These are phyloP conservation scores for Podaxis sp. DNA, from an alignment of 768 basidiomycete species.

Conservation along the genomic window DNA sequence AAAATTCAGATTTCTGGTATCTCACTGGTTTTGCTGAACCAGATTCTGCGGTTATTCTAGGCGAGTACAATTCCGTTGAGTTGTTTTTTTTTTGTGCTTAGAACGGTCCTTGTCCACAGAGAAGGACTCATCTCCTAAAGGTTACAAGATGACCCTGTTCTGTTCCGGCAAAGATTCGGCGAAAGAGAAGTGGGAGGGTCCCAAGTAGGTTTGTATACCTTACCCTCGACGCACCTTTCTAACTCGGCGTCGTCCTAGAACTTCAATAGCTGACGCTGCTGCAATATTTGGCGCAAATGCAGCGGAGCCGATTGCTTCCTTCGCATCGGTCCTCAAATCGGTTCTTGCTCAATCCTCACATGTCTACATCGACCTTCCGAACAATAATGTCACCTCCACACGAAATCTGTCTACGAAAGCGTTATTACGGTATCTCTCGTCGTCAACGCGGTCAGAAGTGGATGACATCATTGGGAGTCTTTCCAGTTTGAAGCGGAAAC, in stretches of 20 bases:
- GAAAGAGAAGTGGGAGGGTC: constrained; percentile 93
- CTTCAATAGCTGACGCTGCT: constrained; percentile 64
- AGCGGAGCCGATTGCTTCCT: constrained; percentile 54
- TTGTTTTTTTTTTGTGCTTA: constrained; percentile 1
- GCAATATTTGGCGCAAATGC: constrained; percentile 78
- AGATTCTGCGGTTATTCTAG: constrained; percentile 83
- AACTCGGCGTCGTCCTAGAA: constrained; percentile 35
- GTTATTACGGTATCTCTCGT: constrained; percentile 52
- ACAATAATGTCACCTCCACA: constrained; percentile 44
- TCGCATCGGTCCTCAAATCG: constrained; percentile 59
- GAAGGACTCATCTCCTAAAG: constrained; percentile 66
- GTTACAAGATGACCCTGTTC: constrained; percentile 88
- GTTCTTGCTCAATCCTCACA: constrained; percentile 48
- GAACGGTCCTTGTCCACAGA: constrained; percentile 40
- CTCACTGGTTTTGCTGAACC: constrained; percentile 96
- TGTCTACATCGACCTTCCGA: constrained; percentile 53
- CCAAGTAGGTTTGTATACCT: constrained; percentile 42
- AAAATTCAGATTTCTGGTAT: constrained; percentile 93
- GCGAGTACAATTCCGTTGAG: constrained; percentile 35
- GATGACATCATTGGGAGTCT: constrained; percentile 59
- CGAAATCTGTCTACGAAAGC: constrained; percentile 42
- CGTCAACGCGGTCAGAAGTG: constrained; percentile 41
- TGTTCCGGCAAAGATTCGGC: constrained; percentile 68
- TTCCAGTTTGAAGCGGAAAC: constrained; percentile 40
- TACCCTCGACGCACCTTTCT: neutral